These are phyloP conservation scores for Tolypocladium ophioglossoides DNA, from an alignment of 2,329 filamentous ascomycete genomes.

Conservation along the genomic window DNA sequence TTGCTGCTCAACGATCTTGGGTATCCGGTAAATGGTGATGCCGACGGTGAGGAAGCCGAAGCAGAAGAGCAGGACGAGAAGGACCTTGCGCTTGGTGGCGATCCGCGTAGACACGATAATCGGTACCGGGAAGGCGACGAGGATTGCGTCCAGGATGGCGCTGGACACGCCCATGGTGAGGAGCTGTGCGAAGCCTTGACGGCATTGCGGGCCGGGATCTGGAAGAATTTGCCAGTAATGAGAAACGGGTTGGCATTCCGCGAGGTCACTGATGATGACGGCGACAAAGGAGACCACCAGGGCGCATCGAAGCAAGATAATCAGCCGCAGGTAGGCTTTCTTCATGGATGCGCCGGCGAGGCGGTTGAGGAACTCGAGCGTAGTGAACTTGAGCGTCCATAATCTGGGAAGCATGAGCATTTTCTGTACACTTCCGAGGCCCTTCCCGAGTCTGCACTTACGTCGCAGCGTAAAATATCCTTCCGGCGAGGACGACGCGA, in stretches of 20 bases:
- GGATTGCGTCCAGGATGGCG: conserved; percentile 76
- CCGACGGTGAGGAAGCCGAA: conserved; percentile 68
- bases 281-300: conserved; percentile 68
- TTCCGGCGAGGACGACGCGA: conserved; percentile 66
- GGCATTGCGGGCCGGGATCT: conserved; percentile 76
- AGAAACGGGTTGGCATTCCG: conserved; percentile 68
- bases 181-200: conserved; percentile 77
- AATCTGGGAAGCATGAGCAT: conserved; percentile 41
- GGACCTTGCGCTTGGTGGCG: conserved; percentile 64
- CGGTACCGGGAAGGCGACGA: conserved; percentile 81
- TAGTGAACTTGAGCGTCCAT: conserved; percentile 84
- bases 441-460: conserved; percentile 36
- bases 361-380: conserved; percentile 84
- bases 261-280: conserved; percentile 70
- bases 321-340: conserved; percentile 58
- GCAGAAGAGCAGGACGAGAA: conserved; percentile 72
- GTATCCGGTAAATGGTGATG: conserved; percentile 70
- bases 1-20: conserved; percentile 57
- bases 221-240: conserved; percentile 74
- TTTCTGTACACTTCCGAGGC: not conserved
- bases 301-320: conserved; percentile 64
- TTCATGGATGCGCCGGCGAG: conserved; percentile 77
- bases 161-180: conserved; percentile 82
- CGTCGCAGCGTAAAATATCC: conserved; percentile 85
- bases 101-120: conserved; percentile 76